A percentile compares a stretch with the other conserved stretches of the same genome.
Conservation (phyloP, 2,329 filamentous ascomycete species). For the Colletotrichum camelliae region DNA sequence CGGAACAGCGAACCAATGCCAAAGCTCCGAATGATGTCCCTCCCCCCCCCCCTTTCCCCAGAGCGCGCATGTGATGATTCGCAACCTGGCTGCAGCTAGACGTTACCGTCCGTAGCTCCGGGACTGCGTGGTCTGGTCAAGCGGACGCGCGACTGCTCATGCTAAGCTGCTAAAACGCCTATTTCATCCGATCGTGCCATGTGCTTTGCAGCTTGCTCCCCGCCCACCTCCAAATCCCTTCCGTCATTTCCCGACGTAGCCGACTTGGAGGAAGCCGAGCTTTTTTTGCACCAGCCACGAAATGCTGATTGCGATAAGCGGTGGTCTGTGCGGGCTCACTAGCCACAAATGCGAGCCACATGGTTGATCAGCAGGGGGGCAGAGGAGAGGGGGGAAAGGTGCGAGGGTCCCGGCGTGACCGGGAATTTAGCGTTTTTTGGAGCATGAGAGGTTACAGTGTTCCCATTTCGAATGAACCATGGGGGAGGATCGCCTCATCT, state of each 20-base stretch:
- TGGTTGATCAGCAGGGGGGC: neutral
- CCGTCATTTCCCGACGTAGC: conserved; percentile 20
- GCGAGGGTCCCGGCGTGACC: neutral
- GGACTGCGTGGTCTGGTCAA: neutral
- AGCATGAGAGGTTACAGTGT: neutral
- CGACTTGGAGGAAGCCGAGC: neutral
- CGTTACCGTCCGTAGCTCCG: conserved; percentile 16
- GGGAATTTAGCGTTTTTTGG: neutral
- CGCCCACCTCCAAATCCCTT: neutral
- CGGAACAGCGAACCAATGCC: conserved; percentile 1
- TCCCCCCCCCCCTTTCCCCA: neutral
- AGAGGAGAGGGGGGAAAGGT: neutral
- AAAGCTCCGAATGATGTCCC: neutral
- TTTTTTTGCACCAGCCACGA: neutral
- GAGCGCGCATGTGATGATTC: conserved; percentile 8
- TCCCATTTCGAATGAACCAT: neutral
- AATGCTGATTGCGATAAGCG: neutral
- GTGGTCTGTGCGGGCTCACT: neutral
- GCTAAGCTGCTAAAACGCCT: neutral
- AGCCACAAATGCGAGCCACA: too few relatives aligned
- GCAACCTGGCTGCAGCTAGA: neutral
- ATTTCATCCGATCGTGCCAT: conserved; percentile 11
- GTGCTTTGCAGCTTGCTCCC: neutral
- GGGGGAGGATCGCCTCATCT: rapidly evolving
- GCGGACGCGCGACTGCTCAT: neutral